phyloP scores from a whole-genome alignment of 768 basidiomycete genomes.

The Mycena olivaceomarginata region DNA sequence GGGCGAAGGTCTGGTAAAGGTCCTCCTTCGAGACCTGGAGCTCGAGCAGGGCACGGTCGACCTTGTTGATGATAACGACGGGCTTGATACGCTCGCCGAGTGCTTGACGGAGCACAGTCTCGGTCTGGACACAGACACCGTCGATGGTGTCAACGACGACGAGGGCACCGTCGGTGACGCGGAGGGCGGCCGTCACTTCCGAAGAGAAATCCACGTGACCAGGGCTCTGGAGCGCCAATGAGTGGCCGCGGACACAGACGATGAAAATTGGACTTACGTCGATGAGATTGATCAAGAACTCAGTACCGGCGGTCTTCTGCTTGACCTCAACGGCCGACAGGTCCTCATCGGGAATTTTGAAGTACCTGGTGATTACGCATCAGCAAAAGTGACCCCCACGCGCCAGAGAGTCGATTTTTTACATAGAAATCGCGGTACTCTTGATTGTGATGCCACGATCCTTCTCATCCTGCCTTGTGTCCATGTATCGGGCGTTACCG shows the following conservation, averaged over 20 bases:
- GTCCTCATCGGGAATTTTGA: slow-evolving; percentile 95
- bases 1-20: slow-evolving; percentile 97
- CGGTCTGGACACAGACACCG: slow-evolving; percentile 99
- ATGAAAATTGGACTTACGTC: slow-evolving; percentile 68
- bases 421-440: slow-evolving; percentile 94
- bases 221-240: slow-evolving; percentile 67
- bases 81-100: slow-evolving; percentile 99
- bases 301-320: slow-evolving; percentile 94
- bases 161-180: slow-evolving; percentile 99
- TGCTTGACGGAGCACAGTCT: slow-evolving; percentile 98
- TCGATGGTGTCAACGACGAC: slow-evolving; percentile 99
- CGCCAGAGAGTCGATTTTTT: neutral
- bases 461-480: slow-evolving; percentile 98
- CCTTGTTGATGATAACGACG: slow-evolving; percentile 99
- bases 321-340: slow-evolving; percentile 77
- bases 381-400: neutral
- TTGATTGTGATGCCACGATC: slow-evolving; percentile 99
- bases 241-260: neutral
- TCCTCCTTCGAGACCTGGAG: slow-evolving; percentile 98
- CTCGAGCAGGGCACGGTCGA: slow-evolving; percentile 99
- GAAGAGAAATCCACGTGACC: slow-evolving; percentile 99
- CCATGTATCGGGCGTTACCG: slow-evolving; percentile 97
- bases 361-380: slow-evolving; percentile 82
- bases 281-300: slow-evolving; percentile 99
- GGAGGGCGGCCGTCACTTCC: slow-evolving; percentile 99